These are phyloP conservation scores for Stephania japonica DNA, from an alignment of 164 flowering plant species.

Conservation along the genomic window DNA sequence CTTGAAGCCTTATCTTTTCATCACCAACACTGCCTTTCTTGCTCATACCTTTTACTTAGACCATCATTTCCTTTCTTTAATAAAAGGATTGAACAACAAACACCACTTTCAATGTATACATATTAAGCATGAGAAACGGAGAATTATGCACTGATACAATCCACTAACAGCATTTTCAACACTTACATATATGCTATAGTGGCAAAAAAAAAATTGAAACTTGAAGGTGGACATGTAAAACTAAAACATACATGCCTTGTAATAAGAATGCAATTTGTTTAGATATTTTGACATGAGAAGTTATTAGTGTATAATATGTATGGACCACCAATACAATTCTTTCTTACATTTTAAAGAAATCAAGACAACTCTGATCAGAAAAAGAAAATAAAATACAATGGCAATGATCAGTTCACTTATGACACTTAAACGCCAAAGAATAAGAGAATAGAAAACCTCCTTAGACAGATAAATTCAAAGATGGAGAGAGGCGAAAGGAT, in stretches of 20 bases:
- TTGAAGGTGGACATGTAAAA: not conserved
- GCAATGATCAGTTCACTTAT: not conserved
- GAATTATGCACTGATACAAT: too few species aligned
- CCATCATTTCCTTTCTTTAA: conserved; percentile 40
- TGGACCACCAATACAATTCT: too few species aligned
- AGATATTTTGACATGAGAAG: not conserved
- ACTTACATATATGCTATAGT: not conserved
- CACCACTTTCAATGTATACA: too few species aligned
- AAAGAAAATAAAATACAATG: not conserved
- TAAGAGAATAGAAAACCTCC: not conserved
- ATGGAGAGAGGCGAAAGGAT: conserved; percentile 28
- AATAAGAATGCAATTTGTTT: not conserved
- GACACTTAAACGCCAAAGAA: not conserved
- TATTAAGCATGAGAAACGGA: too few species aligned
- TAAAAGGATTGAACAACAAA: conserved; percentile 8
- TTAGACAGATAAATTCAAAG: not conserved
- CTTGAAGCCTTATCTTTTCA: conserved; percentile 22
- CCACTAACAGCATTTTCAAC: not conserved
- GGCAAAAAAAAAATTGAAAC: not conserved
- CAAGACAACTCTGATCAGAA: too few species aligned
- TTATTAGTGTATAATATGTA: too few species aligned
- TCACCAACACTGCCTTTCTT: conserved; percentile 25
- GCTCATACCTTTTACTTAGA: conserved; percentile 57
- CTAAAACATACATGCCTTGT: not conserved
- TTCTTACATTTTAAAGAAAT: too few species aligned